phyloP scores from a whole-genome alignment of 352 stramenopile species.

The Albugo laibachii region DNA sequence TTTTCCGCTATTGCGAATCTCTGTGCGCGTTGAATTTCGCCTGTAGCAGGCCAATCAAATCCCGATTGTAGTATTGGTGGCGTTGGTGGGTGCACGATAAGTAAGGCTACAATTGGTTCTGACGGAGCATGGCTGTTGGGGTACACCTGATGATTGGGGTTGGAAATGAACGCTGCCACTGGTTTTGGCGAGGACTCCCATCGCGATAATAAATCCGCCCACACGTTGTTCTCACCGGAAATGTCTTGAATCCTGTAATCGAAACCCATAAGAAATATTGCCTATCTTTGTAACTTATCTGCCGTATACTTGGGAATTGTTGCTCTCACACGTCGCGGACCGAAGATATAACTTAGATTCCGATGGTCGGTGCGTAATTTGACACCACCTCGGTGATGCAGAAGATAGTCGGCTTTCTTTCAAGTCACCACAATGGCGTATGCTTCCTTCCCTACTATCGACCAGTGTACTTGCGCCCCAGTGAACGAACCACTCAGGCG shows the following conservation, averaged over 20 bases:
- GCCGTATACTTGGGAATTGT: too few relatives aligned
- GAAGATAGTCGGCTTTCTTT: slow-evolving; percentile 4
- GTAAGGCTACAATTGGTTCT: too few relatives aligned
- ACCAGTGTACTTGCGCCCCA: slow-evolving; percentile 2
- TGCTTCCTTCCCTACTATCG: slow-evolving; percentile 8
- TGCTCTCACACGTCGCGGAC: background rate
- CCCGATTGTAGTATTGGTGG: too few relatives aligned
- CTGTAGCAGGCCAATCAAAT: too few relatives aligned
- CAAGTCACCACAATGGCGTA: slow-evolving; percentile 6
- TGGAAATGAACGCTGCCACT: too few relatives aligned
- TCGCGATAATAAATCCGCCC: slow-evolving; percentile 11
- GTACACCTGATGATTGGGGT: too few relatives aligned
- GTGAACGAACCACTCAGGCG: slow-evolving; percentile 3
- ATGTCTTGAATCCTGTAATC: slow-evolving; percentile 13
- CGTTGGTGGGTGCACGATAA: too few relatives aligned
- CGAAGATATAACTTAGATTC: slow-evolving; percentile 12
- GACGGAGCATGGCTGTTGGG: too few relatives aligned
- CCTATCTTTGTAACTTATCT: slow-evolving; percentile 13
- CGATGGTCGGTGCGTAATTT: slow-evolving; percentile 9
- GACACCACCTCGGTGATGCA: slow-evolving; percentile 3
- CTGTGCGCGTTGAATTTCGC: too few relatives aligned
- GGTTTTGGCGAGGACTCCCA: background rate
- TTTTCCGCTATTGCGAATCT: too few relatives aligned
- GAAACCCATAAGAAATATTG: slow-evolving; percentile 3
- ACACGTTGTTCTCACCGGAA: slow-evolving; percentile 9